Evolutionary conservation across 306 rosid species (phyloP).

Genomic region (Glycine soja): DNA sequence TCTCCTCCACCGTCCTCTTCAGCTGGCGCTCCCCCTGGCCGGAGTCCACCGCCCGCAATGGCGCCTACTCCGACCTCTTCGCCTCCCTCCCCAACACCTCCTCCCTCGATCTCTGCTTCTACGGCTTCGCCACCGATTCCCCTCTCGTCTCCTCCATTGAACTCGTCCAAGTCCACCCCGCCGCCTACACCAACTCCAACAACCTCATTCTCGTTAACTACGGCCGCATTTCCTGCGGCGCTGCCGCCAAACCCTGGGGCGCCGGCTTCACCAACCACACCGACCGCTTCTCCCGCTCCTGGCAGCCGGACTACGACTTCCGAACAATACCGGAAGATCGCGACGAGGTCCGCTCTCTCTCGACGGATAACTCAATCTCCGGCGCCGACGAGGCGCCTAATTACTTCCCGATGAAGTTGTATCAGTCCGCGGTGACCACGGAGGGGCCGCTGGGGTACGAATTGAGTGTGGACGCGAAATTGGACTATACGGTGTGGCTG

Average conservation of each 20-base stretch:
- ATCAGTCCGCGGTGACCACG: constrained; percentile 68
- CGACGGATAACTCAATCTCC: constrained; percentile 54
- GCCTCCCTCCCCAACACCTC: constrained; percentile 48
- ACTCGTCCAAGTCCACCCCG: constrained; percentile 71
- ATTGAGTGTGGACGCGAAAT: constrained; percentile 85
- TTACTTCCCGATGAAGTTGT: constrained; percentile 78
- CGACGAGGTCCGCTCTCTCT: constrained; percentile 9
- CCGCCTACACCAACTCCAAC: constrained; percentile 58
- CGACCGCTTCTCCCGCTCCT: constrained; percentile 79
- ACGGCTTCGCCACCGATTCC: constrained; percentile 88
- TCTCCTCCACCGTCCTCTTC: constrained; percentile 76
- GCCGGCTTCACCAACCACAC: constrained; percentile 76
- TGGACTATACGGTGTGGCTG: constrained; percentile 88
- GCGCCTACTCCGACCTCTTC: constrained; percentile 90
- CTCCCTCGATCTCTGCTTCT: constrained; percentile 82
- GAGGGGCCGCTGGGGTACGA: constrained; percentile 59
- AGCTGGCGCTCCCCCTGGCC: constrained; percentile 97
- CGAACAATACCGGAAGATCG: constrained; percentile 17
- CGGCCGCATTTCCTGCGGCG: constrained; percentile 77
- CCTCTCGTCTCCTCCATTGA: constrained; percentile 81
- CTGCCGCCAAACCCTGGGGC: constrained; percentile 64
- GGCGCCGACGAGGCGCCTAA: constrained; percentile 65
- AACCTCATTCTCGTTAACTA: constrained; percentile 70
- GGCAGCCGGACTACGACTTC: constrained; percentile 70
- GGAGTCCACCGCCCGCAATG: constrained; percentile 58